phyloP scores from a whole-genome alignment of 192 early-diverging fungal species.

The Podila horticola region DNA sequence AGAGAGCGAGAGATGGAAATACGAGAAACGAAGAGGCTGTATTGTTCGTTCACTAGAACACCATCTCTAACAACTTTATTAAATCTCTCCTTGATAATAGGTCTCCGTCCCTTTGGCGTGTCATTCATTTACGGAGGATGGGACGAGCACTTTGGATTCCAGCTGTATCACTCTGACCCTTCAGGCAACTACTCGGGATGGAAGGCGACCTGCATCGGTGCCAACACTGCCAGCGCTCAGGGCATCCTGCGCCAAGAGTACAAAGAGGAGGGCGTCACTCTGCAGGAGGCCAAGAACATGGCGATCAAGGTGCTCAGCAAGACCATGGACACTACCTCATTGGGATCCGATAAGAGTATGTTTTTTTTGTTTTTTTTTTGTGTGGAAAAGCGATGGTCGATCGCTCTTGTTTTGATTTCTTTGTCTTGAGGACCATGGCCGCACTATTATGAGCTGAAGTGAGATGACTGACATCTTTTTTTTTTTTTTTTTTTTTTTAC shows the following conservation, averaged over 20 bases:
- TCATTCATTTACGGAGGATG: constrained; percentile 98
- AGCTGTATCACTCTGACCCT: constrained; percentile 98
- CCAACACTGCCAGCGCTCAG: constrained; percentile 91
- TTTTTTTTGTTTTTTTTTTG: constrained; percentile 9
- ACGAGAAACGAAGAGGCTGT: too few species aligned
- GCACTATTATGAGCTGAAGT: too few species aligned
- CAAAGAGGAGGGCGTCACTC: constrained; percentile 80
- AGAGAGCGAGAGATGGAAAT: not conserved
- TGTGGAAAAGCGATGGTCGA: not conserved
- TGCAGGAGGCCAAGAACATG: constrained; percentile 91
- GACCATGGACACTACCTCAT: constrained; percentile 94
- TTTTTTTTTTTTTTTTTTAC: too few species aligned
- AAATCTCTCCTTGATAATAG: constrained; percentile 7
- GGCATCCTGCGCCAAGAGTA: constrained; percentile 97
- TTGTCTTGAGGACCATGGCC: too few species aligned
- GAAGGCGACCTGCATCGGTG: constrained; percentile 98
- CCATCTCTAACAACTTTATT: not conserved
- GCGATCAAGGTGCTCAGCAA: constrained; percentile 96
- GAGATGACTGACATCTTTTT: too few species aligned
- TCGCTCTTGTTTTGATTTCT: not conserved
- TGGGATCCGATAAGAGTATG: constrained; percentile 90
- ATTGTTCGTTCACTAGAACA: not conserved
- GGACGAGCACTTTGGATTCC: constrained; percentile 91
- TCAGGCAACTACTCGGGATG: constrained; percentile 99
- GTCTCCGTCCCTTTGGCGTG: constrained; percentile 98